phyloP scores from a whole-genome alignment of 1,284 basidiomycete genomes.

The Moesziomyces antarcticus region DNA sequence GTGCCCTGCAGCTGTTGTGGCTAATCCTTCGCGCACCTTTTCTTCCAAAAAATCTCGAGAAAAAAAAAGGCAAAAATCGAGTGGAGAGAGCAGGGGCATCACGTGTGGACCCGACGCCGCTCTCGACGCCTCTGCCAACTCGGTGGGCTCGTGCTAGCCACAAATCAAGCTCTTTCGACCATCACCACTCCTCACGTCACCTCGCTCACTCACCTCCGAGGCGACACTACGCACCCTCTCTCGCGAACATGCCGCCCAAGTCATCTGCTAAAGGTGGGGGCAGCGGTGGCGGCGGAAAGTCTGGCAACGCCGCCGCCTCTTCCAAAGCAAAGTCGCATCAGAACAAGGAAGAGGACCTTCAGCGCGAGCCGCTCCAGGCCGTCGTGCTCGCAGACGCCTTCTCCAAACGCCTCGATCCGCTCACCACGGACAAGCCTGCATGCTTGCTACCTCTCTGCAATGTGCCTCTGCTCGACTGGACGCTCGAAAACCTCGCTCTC shows the following conservation, averaged over 20 bases:
- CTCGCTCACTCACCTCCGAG: background rate
- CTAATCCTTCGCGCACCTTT: background rate
- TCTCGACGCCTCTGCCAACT: too few relatives aligned
- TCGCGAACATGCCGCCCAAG: conserved; percentile 36
- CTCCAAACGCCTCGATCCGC: conserved; percentile 88
- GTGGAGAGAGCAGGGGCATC: conserved; percentile 11
- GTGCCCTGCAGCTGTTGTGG: background rate
- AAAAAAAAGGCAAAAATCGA: conserved; percentile 1
- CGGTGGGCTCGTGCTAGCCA: too few relatives aligned
- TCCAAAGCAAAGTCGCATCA: conserved; percentile 42
- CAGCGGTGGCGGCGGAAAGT: conserved; percentile 9
- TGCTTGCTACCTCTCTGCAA: conserved; percentile 94
- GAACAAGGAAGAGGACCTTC: conserved; percentile 54
- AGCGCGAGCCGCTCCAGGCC: conserved; percentile 76
- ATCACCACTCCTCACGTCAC: background rate
- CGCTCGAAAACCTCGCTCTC: conserved; percentile 89
- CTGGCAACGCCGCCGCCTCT: conserved; percentile 17
- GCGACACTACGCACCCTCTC: background rate
- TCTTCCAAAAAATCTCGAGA: conserved; percentile 13
- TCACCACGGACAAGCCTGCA: conserved; percentile 72
- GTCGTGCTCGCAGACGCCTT: conserved; percentile 94
- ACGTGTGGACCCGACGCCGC: conserved; percentile 9
- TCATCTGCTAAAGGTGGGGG: conserved; percentile 22
- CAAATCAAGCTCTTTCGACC: too few relatives aligned
- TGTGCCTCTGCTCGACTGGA: conserved; percentile 92